Conservation (phyloP, 441 rosid genomes). For the Cnidoscolus chayamansa region DNA sequence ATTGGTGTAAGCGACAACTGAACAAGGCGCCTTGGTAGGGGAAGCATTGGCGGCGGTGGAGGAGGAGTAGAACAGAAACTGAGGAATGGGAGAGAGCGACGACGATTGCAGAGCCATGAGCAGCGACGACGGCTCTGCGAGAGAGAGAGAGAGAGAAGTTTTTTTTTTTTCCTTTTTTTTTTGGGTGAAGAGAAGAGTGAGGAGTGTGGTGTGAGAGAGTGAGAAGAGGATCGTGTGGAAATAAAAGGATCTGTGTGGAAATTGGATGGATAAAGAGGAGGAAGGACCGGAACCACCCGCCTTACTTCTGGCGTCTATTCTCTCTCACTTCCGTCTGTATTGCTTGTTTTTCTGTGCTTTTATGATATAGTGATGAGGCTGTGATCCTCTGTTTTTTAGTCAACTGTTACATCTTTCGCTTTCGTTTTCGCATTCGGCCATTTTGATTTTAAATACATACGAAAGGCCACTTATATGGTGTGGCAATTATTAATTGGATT, state of each 20-base stretch:
- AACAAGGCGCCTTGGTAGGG: constrained; percentile 30
- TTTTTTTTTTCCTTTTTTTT: background rate
- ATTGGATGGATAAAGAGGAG: constrained; percentile 40
- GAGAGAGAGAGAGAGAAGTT: background rate
- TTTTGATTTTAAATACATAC: background rate
- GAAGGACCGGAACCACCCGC: constrained; percentile 49
- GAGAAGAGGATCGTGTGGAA: constrained; percentile 1
- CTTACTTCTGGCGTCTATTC: constrained; percentile 21
- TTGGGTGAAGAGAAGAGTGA: constrained; percentile 15
- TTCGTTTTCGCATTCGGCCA: background rate
- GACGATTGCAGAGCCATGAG: constrained; percentile 52
- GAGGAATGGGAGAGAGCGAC: constrained; percentile 56
- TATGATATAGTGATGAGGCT: background rate
- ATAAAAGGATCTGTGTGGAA: constrained; percentile 17
- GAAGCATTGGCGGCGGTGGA: constrained; percentile 15
- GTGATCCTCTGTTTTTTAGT: background rate
- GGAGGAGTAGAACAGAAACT: constrained; percentile 22
- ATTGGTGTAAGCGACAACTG: constrained; percentile 35
- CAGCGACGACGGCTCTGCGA: too few relatives aligned
- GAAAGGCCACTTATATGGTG: too few relatives aligned
- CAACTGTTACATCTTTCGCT: background rate
- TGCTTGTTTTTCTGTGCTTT: background rate
- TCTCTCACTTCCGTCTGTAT: too few relatives aligned
- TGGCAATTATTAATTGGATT: too few relatives aligned
- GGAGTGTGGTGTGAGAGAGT: constrained; percentile 11